Conservation (phyloP, 1,284 basidiomycete genomes). For the Bothia castanella region DNA sequence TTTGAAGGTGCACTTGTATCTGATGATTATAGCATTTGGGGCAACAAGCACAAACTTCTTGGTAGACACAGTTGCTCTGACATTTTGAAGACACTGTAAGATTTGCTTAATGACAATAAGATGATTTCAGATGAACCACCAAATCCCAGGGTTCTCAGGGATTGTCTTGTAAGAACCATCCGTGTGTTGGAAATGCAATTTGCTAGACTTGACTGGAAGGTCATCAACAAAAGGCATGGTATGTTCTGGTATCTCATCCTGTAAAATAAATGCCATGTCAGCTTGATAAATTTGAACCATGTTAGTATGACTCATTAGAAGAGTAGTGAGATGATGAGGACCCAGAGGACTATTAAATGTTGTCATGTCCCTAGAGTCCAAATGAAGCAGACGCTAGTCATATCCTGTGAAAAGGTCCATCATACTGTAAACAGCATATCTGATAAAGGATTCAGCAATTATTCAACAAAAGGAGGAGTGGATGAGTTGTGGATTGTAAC, state of each 20-base stretch:
- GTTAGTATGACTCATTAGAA: constrained; percentile 18
- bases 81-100: constrained; percentile 14
- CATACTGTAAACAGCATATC: constrained; percentile 9
- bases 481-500: constrained; percentile 25
- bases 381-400: constrained; percentile 10
- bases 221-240: not conserved
- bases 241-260: not conserved
- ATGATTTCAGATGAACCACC: constrained; percentile 27
- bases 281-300: not conserved
- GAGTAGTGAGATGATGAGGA: not conserved
- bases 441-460: constrained; percentile 12
- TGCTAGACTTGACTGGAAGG: not conserved
- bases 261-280: constrained; percentile 1
- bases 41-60: constrained; percentile 26
- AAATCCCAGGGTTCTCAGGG: constrained; percentile 8
- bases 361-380: not conserved
- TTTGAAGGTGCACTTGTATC: constrained; percentile 28
- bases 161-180: not conserved
- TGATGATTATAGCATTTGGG: constrained; percentile 19
- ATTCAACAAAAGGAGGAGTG: constrained; percentile 13
- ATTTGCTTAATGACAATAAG: not conserved
- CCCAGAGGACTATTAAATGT: constrained; percentile 20
- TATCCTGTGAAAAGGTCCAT: constrained; percentile 16
- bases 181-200: too few species aligned
- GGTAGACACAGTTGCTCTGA: constrained; percentile 26